These are phyloP conservation scores for Kingdonia uniflora DNA, from an alignment of 164 flowering plant genomes.

Conservation along the genomic window DNA sequence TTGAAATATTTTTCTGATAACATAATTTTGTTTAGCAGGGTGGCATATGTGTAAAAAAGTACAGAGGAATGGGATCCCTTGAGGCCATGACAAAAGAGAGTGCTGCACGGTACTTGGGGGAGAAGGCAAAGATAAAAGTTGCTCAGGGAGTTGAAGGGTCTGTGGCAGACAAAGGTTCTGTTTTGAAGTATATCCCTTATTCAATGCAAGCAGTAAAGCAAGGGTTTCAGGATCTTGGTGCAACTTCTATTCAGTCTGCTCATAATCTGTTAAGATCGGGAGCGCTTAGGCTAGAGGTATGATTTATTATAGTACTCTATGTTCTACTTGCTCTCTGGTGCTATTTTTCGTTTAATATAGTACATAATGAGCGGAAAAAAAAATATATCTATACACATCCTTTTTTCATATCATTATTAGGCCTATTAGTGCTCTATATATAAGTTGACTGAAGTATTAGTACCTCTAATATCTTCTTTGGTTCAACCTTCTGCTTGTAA, in stretches of 20 bases:
- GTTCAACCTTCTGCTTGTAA: neutral
- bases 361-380: too few species aligned
- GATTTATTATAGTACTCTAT: too few species aligned
- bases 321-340: neutral
- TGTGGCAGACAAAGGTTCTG: constrained; percentile 85
- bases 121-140: constrained; percentile 69
- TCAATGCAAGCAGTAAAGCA: constrained; percentile 95
- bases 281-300: constrained; percentile 75
- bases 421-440: neutral
- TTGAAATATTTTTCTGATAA: neutral
- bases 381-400: neutral
- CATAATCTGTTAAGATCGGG: constrained; percentile 60
- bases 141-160: constrained; percentile 96
- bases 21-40: constrained; percentile 24
- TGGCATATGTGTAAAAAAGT: constrained; percentile 62
- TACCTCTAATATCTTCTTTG: neutral
- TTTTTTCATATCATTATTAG: too few species aligned
- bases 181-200: constrained; percentile 68
- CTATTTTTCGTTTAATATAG: neutral
- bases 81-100: constrained; percentile 98
- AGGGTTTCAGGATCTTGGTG: constrained; percentile 97
- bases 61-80: constrained; percentile 96
- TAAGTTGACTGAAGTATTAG: neutral
- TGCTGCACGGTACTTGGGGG: constrained; percentile 80
- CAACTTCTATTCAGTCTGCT: constrained; percentile 58